Percentiles rank a stretch among this genome's conserved stretches.
These are phyloP conservation scores for Euphorbia lathyris DNA, from an alignment of 345 rosid genomes.

Conservation along the genomic window DNA sequence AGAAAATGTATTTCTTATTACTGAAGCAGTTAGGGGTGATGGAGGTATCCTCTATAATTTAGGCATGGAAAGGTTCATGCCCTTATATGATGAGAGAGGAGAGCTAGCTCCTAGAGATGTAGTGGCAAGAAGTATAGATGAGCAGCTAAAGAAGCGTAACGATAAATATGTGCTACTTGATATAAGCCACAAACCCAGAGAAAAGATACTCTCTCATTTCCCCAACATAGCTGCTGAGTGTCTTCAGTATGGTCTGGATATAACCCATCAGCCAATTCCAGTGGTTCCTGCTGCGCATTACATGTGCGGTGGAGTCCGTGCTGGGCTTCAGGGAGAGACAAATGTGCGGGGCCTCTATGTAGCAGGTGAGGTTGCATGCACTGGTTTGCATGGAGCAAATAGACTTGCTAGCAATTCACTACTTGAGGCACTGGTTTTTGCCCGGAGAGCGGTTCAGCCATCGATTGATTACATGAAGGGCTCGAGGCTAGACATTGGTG, in stretches of 20 bases:
- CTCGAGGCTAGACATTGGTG: constrained; percentile 42
- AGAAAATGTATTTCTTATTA: constrained; percentile 86
- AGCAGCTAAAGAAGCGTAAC: constrained; percentile 73
- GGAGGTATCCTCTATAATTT: constrained; percentile 90
- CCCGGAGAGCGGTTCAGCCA: constrained; percentile 83
- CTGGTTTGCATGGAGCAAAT: constrained; percentile 96
- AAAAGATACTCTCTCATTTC: constrained; percentile 82
- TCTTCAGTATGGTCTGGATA: constrained; percentile 70
- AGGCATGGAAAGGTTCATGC: constrained; percentile 85
- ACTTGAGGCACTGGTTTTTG: constrained; percentile 95
- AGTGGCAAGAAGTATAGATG: constrained; percentile 94
- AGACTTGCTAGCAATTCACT: constrained; percentile 94
- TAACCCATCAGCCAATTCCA: constrained; percentile 72
- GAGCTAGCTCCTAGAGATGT: constrained; percentile 99
- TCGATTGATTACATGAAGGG: constrained; percentile 67
- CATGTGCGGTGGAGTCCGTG: constrained; percentile 96
- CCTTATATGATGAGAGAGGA: constrained; percentile 76
- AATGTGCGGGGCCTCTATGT: constrained; percentile 84
- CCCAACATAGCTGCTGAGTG: constrained; percentile 93
- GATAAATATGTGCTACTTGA: constrained; percentile 84
- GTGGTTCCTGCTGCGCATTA: constrained; percentile 98
- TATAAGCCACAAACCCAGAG: constrained; percentile 81
- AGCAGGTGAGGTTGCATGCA: constrained; percentile 98
- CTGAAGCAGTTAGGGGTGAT: constrained; percentile 89
- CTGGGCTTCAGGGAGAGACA: constrained; percentile 90